Evolutionary conservation across 192 early-diverging fungal genomes (phyloP).

Genomic region (Thamnidium elegans): DNA sequence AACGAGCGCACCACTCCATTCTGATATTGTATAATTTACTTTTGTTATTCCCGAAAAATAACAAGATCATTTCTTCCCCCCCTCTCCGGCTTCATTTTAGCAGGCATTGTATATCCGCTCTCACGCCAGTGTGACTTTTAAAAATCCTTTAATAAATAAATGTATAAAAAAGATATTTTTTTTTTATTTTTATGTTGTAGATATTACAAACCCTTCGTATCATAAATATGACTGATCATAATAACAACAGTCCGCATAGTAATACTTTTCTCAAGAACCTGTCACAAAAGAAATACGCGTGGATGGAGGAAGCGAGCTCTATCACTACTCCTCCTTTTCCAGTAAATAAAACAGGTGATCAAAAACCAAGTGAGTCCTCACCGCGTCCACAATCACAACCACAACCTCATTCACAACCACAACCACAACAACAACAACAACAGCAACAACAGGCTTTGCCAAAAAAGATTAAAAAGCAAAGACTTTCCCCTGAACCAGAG

Average conservation of each 20-base stretch:
- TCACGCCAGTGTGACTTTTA: no score
- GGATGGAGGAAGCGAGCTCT: constrained; percentile 26
- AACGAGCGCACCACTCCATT: no score
- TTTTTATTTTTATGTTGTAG: not conserved
- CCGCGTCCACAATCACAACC: not conserved
- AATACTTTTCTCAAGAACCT: constrained; percentile 30
- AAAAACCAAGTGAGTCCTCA: no score
- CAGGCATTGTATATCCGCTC: no score
- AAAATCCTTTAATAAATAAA: no score
- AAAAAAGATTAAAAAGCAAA: constrained; percentile 11
- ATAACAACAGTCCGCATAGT: constrained; percentile 7
- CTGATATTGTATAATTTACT: no score
- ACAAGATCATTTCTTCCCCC: no score
- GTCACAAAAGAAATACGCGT: constrained; percentile 36
- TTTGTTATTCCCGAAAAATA: no score
- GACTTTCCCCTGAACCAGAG: constrained; percentile 15
- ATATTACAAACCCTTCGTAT: not conserved
- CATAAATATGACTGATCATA: constrained; percentile 17
- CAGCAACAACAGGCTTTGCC: not conserved
- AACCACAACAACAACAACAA: not conserved
- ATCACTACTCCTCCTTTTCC: constrained; percentile 7
- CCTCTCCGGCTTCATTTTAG: no score
- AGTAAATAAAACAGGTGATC: not conserved
- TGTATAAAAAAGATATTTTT: not conserved
- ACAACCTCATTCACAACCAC: not conserved